These are phyloP conservation scores for Mycena pura DNA, from an alignment of 768 basidiomycete species.

Conservation along the genomic window DNA sequence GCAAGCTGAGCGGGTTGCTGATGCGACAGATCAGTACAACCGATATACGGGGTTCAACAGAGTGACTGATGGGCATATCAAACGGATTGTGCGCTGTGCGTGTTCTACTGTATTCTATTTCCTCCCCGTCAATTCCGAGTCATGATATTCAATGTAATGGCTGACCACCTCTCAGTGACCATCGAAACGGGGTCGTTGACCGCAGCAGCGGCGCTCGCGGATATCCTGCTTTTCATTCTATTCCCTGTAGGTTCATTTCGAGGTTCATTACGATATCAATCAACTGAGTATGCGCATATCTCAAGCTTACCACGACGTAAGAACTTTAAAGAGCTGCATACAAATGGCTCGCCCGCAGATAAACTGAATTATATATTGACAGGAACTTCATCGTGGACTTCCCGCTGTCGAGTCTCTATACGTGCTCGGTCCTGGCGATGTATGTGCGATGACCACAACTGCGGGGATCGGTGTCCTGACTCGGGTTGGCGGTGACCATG, in stretches of 20 bases:
- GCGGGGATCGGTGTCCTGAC: too few relatives aligned
- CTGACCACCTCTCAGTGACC: slow-evolving; percentile 8
- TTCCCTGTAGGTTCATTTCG: slow-evolving; percentile 2
- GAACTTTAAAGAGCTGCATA: too few relatives aligned
- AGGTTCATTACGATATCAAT: neutral
- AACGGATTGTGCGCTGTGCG: slow-evolving; percentile 18
- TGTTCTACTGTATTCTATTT: neutral
- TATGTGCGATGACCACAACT: neutral
- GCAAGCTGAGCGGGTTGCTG: too few relatives aligned
- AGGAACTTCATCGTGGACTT: slow-evolving; percentile 20
- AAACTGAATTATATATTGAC: too few relatives aligned
- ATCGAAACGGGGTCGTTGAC: slow-evolving; percentile 13
- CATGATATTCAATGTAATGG: too few relatives aligned
- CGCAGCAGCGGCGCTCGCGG: slow-evolving; percentile 5
- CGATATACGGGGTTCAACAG: slow-evolving; percentile 4
- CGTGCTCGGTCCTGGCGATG: slow-evolving; percentile 20
- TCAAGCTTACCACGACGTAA: neutral
- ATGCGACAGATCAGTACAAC: neutral
- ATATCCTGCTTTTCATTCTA: slow-evolving; percentile 6
- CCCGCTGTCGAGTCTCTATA: slow-evolving; percentile 18
- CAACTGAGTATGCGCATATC: neutral
- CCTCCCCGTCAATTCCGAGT: neutral
- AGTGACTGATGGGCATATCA: slow-evolving; percentile 13
- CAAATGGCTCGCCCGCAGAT: too few relatives aligned
- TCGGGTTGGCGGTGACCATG: neutral